Base-by-base conservation (phyloP, 1,139 yeast genomes). In the Candida buenavistaensis region DNA sequence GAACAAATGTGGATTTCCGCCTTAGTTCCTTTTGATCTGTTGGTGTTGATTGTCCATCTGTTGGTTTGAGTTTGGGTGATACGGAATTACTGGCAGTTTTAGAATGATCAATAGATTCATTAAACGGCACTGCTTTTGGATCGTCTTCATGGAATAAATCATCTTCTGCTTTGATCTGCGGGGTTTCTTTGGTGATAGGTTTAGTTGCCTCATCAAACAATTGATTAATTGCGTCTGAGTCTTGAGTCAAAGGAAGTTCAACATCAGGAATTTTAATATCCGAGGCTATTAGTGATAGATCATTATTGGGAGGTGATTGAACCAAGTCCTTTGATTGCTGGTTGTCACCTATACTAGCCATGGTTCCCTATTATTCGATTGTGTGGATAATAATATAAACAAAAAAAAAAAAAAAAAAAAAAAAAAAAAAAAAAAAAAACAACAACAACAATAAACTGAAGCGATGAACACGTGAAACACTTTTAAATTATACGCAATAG, bases 51-150 rank as follows among this genome's bases (percentile, higher is more conserved):
- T 25, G 28, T 10, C 32, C 32, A 15, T 29, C 32, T 5, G 9
- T 9, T 23, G 32, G 32, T 15, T 7, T 12, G 16, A 40, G 41
- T 26, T 33, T 35, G 6, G 54, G 54, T 6, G 54, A 47, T 24
- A 43, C 48, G 3, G 55, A 44, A 19, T 47, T 45, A 26, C 53
- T 47, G 6, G 43, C 46, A 5, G 55, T 45, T 26, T 37, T 45
- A 29, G 46, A 43, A 20, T 35, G 39, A 8, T 40, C 42, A 16
- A 5, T 23, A 7, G 25, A 21, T 10, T 28, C 13, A 31, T 15
- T 28, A 12, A 11, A 22, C 20, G 21, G 24, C 14, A 20, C 26
- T 19, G 21, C 31, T 28, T 25, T 27, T 12, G 24, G 30, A 22
- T 15, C 30, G 14, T 27, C 35, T 22, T 32, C 30, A 25, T 22